phyloP scores from a whole-genome alignment of 352 stramenopile species.

The Pythium phragmitis region DNA sequence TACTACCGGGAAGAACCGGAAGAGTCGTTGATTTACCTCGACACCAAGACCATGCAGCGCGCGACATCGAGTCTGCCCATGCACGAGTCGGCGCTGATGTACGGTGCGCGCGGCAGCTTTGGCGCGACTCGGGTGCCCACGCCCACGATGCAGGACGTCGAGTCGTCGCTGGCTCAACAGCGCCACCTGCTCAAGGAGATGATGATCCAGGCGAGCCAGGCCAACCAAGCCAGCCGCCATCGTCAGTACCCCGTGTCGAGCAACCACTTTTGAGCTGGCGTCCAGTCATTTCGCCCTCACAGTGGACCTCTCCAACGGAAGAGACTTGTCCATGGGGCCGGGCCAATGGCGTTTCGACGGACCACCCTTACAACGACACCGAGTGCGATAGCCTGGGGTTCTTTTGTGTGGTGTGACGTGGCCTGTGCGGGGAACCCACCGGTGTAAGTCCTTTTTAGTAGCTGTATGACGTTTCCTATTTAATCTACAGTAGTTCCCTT shows the following conservation, averaged over 20 bases:
- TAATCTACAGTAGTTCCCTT: neutral
- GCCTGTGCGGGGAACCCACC: neutral
- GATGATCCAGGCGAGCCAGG: slow-evolving; percentile 46
- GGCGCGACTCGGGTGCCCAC: neutral
- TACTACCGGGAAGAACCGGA: slow-evolving; percentile 13
- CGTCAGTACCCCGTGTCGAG: slow-evolving; percentile 9
- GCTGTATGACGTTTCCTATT: neutral
- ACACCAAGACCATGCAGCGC: slow-evolving; percentile 27
- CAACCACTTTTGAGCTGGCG: slow-evolving; percentile 2
- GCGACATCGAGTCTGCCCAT: neutral
- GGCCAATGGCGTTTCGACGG: no score
- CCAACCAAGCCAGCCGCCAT: slow-evolving; percentile 7
- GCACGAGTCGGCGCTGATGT: neutral
- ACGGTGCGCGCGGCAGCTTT: neutral
- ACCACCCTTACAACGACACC: no score
- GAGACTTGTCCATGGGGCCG: neutral
- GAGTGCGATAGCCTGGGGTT: neutral
- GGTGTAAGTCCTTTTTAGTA: no score
- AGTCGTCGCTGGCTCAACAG: slow-evolving; percentile 69
- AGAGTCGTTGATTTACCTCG: slow-evolving; percentile 22
- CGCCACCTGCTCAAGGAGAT: slow-evolving; percentile 63
- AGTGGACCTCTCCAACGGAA: slow-evolving; percentile 14
- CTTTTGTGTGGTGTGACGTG: neutral
- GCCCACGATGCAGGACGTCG: slow-evolving; percentile 28
- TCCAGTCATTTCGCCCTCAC: no score